Evolutionary conservation across 1,139 yeast species (phyloP), one percentile per base, ranked within the genome.

Genomic region (Wickerhamomyces sp.): DNA sequence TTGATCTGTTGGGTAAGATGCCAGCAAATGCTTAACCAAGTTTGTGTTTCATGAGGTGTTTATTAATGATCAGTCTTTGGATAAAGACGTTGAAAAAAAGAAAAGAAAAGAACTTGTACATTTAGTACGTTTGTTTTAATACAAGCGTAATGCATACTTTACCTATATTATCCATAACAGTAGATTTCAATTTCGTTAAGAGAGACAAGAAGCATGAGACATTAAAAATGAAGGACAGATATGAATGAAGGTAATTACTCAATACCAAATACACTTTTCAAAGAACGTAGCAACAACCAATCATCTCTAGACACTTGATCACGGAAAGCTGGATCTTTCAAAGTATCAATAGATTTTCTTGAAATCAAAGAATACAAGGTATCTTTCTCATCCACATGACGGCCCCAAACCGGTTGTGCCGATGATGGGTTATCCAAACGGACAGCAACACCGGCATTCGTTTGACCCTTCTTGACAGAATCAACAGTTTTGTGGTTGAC

Each of bases 361-460:
- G 93, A 61, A 47, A 91, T 75, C 66, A 84, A 73, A 11, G 98
- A 91, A 65, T 88, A 91, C 57, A 91, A 71, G 38, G 77, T 73
- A 60, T 91, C 99, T 46, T 75, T 70, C 62, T 91, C 98, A 58
- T 88, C 96, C 52, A 91, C 94, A 58, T 91, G 99, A 70, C 98
- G 87, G 44, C 99, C 99, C 97, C 97, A 91, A 14, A 87, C 81
- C 39, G 98, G 97, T 66, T 88, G 95, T 45, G 86, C 91, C 37
- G 88, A 72, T 19, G 93, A 79, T 40, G 95, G 95, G 51, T 88
- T 81, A 41, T 91, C 98, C 57, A 91, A 72, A 72, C 98, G 82
- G 83, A 91, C 85, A 43, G 99, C 98, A 45, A 91, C 97, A 75
- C 98, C 99, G 22, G 95, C 96, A 47, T 86, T 77, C 15, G 97